A percentile compares a stretch with the other conserved stretches of the same genome.
Evolutionary conservation across 1,139 yeast species (phyloP).

Genomic region (Magnusiomyces fungicola): DNA sequence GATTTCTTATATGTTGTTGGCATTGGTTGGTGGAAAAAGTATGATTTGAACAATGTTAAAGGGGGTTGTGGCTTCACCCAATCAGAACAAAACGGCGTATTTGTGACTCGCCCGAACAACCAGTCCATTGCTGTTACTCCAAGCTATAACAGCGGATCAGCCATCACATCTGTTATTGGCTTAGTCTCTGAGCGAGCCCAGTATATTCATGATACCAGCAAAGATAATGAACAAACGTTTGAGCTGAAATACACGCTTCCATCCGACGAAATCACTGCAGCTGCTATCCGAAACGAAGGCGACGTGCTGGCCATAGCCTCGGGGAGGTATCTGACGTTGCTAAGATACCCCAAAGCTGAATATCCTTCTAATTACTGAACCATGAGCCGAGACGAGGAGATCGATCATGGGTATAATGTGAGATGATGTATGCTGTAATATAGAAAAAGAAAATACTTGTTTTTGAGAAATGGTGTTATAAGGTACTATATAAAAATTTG

Average conservation of each 20-base stretch:
- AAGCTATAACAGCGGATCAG: neutral
- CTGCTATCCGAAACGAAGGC: conserved; percentile 12
- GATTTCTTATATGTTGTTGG: conserved; percentile 30
- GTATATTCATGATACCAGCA: conserved; percentile 10
- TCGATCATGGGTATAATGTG: too few species aligned
- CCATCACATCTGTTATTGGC: conserved; percentile 2
- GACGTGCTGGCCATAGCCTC: conserved; percentile 13
- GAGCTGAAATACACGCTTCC: conserved; percentile 9
- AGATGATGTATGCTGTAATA: too few species aligned
- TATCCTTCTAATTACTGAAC: too few species aligned
- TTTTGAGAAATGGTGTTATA: too few species aligned
- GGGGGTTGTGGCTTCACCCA: conserved; percentile 28
- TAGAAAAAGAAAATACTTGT: too few species aligned
- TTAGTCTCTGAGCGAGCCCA: conserved; percentile 3
- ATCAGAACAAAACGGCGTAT: conserved; percentile 20
- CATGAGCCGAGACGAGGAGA: too few species aligned
- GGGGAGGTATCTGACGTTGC: conserved; percentile 11
- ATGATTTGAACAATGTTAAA: conserved; percentile 19
- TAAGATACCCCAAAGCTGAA: conserved; percentile 4
- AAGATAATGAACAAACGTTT: conserved; percentile 2
- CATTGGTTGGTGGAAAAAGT: conserved; percentile 34
- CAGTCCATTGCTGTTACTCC: conserved; percentile 6
- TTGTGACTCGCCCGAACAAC: conserved; percentile 3
- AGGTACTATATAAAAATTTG: too few species aligned
- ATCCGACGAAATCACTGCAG: conserved; percentile 11